phyloP scores from a whole-genome alignment of 179 eudicot species.

The Heliamphora pulchella region DNA sequence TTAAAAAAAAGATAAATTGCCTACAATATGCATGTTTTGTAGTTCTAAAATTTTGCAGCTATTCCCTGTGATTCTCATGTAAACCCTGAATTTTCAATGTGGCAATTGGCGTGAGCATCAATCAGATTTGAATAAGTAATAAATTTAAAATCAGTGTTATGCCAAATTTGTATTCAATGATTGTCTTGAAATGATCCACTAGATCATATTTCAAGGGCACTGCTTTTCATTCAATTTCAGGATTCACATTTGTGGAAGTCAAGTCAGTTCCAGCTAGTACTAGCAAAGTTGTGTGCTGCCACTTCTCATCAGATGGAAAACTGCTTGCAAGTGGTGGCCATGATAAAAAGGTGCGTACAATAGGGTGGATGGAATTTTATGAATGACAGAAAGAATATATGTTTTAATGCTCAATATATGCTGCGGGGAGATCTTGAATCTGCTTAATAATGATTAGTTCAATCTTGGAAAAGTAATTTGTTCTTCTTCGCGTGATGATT shows the following conservation, averaged over 20 bases:
- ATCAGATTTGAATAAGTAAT: background rate
- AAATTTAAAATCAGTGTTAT: too few relatives aligned
- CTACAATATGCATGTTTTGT: too few relatives aligned
- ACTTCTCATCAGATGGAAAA: conserved; percentile 93
- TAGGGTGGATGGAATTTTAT: background rate
- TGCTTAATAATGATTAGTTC: background rate
- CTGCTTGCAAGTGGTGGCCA: conserved; percentile 97
- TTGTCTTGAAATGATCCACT: too few relatives aligned
- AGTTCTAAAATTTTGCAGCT: too few relatives aligned
- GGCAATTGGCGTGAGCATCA: background rate
- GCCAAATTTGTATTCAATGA: too few relatives aligned
- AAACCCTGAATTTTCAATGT: conserved; percentile 1
- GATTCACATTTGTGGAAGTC: conserved; percentile 73
- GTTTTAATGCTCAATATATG: background rate
- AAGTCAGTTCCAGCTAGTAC: conserved; percentile 72
- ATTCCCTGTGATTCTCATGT: too few relatives aligned
- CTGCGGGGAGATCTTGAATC: background rate
- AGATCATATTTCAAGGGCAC: conserved; percentile 10
- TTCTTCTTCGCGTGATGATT: conserved; percentile 5
- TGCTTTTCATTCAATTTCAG: conserved; percentile 29
- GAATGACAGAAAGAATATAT: background rate
- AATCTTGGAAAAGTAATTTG: background rate
- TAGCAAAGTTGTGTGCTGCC: conserved; percentile 86
- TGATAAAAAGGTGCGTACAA: conserved; percentile 68
- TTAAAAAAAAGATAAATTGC: too few relatives aligned